Evolutionary conservation across 2,329 filamentous ascomycete genomes (phyloP).

Genomic region (Ascochyta pisi): DNA sequence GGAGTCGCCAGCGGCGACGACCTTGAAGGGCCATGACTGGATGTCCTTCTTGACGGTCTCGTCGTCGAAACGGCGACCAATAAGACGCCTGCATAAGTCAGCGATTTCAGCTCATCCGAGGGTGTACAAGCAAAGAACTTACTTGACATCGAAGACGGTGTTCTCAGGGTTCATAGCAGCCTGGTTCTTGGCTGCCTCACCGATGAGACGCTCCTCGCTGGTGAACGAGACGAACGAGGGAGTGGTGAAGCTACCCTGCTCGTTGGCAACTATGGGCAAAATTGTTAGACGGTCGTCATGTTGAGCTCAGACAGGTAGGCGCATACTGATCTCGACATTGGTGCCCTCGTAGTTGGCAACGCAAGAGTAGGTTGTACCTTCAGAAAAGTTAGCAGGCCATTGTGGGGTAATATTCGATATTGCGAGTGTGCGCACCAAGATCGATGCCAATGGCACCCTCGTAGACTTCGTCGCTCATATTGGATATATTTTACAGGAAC

Average conservation of each 20-base stretch:
- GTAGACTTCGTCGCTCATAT: conserved; percentile 97
- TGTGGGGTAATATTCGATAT: conserved; percentile 34
- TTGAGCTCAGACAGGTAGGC: conserved; percentile 15
- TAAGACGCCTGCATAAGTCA: conserved; percentile 77
- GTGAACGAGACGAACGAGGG: conserved; percentile 99
- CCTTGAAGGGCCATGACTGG: conserved; percentile 99
- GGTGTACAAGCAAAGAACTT: conserved; percentile 51
- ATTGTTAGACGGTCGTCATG: conserved; percentile 28
- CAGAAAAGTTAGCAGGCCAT: conserved; percentile 44
- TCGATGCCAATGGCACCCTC: conserved; percentile 99
- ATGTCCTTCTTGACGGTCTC: conserved; percentile 98
- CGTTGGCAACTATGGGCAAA: conserved; percentile 78
- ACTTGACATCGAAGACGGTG: conserved; percentile 99
- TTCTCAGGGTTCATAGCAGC: conserved; percentile 98
- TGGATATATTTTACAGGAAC: conserved; percentile 52
- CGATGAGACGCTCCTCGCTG: conserved; percentile 97
- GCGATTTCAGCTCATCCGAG: conserved; percentile 17
- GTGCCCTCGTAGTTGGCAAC: conserved; percentile 99
- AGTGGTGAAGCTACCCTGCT: conserved; percentile 99
- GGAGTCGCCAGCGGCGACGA: conserved; percentile 85
- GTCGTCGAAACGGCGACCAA: conserved; percentile 94
- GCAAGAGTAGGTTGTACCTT: conserved; percentile 99
- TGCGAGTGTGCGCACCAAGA: conserved; percentile 71
- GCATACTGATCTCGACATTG: conserved; percentile 97
- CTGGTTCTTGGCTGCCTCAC: conserved; percentile 99